Base-by-base conservation (phyloP, 306 rosid species). In the Alnus rubra region DNA sequence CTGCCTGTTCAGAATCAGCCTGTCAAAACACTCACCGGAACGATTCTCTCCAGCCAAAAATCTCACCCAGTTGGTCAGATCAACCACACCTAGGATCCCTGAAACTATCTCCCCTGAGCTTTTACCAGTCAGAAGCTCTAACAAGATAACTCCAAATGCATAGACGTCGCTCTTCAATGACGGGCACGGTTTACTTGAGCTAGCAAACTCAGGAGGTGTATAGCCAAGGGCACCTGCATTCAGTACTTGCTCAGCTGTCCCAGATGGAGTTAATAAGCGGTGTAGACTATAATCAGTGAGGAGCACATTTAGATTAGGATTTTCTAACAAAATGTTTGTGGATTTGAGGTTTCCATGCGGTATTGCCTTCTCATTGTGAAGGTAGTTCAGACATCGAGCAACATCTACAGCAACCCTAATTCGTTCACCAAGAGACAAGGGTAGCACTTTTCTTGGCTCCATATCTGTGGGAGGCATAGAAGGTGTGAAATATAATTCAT, bases 341-440 rank as follows among this genome's bases (percentile, higher is more conserved):
- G 92, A 89, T 88, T 90, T 90, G 74, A 93, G 90, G 83, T 93
- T 93, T 71, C 97, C 97, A 70, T 90, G 96, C 16, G 94, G 97
- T 81, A 93, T 93, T 55, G 94, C 83, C 86, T 89, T 93, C 87
- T 89, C 96, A 3, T 86, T 83, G 10, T 90, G 96, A 15, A 93
- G 82, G 89, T 77, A 93, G 77, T 87, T 74, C 73, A 88, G 84
- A 83, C 97, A 89, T 31, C 74, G 82, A 2, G 89, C 92, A 18
- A 89, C 86, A 23, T 89, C 90, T 67, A 84, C 60, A 4, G 92
- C 93, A 76, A 89, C 87, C 77, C 80, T 82, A 3, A 85, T 82
- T 81, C 96, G 80, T 68, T 87, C 89, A 35, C 75, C 84, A 48
- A 89, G 84, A 55, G 90, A 84, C 83, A 92, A 75, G 9, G 90